phyloP scores from a whole-genome alignment of 73 alveolate genomes.

The Breviolum minutum region DNA sequence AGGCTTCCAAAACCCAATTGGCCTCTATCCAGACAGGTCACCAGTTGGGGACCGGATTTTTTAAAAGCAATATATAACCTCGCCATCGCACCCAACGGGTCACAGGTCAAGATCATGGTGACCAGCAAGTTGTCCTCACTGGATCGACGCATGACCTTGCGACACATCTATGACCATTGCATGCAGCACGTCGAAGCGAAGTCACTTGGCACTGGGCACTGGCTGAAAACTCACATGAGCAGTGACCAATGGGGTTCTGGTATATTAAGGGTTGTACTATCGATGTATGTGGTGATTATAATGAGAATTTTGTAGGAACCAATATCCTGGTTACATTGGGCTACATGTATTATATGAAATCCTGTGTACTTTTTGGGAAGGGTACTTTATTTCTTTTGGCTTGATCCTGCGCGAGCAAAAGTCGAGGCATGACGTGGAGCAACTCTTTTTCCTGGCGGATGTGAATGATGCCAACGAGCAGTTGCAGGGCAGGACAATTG shows the following conservation, averaged over 20 bases:
- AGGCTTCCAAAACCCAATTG: no score
- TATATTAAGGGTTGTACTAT: no score
- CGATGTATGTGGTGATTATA: no score
- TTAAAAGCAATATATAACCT: not conserved
- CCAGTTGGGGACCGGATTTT: no score
- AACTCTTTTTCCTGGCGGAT: conserved; percentile 62
- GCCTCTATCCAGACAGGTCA: no score
- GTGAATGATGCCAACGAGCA: not conserved
- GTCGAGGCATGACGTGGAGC: conserved; percentile 72
- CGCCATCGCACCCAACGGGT: not conserved
- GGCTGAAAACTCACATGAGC: no score
- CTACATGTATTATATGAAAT: not conserved
- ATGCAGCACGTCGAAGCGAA: not conserved
- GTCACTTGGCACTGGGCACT: not conserved
- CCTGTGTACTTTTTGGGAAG: not conserved
- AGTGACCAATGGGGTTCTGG: no score
- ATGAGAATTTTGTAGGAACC: no score
- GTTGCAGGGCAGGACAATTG: not conserved
- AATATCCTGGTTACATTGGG: no score
- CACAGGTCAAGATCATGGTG: conserved; percentile 90
- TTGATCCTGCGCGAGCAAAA: not conserved
- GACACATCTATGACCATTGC: not conserved
- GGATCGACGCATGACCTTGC: conserved; percentile 41
- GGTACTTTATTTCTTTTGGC: not conserved
- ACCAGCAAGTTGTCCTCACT: conserved; percentile 78